Percentiles rank a stretch among this genome's conserved stretches.
phyloP scores from a whole-genome alignment of 2,329 filamentous ascomycete genomes.

The Pestalotiopsis sp. region DNA sequence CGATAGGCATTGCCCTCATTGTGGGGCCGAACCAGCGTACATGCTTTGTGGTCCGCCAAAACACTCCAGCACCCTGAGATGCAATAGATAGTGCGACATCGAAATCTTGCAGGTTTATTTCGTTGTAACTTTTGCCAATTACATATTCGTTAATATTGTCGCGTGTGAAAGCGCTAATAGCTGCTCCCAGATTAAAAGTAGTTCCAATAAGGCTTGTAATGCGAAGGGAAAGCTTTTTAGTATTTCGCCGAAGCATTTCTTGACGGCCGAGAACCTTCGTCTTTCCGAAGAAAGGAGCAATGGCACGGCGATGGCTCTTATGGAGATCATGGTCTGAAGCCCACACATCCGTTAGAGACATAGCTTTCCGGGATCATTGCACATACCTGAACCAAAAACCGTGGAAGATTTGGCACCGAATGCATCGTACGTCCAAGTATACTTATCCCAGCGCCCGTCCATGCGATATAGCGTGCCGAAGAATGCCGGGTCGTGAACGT shows the following conservation, averaged over 20 bases:
- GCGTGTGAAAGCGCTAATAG: neutral
- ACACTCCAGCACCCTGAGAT: neutral
- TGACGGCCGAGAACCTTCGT: neutral
- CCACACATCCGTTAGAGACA: neutral
- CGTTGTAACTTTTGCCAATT: neutral
- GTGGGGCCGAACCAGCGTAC: conserved; percentile 18
- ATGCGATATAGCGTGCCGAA: neutral
- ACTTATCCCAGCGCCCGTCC: conserved; percentile 15
- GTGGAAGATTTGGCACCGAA: neutral
- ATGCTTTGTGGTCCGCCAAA: conserved; percentile 16
- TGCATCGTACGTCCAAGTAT: conserved; percentile 2
- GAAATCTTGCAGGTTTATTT: neutral
- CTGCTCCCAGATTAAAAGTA: conserved; percentile 3
- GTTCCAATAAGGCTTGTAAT: neutral
- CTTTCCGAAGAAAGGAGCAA: neutral
- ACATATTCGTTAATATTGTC: neutral
- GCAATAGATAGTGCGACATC: neutral
- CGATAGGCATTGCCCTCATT: conserved; percentile 14
- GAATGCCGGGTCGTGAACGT: conserved; percentile 35
- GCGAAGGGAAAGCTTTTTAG: neutral
- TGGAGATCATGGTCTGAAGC: conserved; percentile 13
- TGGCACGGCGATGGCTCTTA: neutral
- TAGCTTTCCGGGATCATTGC: neutral
- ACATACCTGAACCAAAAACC: neutral
- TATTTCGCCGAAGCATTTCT: neutral